Evolutionary conservation across 257 asterid genomes (phyloP), one percentile per base, ranked within the genome.

Genomic region (Gardenia jasminoides): DNA sequence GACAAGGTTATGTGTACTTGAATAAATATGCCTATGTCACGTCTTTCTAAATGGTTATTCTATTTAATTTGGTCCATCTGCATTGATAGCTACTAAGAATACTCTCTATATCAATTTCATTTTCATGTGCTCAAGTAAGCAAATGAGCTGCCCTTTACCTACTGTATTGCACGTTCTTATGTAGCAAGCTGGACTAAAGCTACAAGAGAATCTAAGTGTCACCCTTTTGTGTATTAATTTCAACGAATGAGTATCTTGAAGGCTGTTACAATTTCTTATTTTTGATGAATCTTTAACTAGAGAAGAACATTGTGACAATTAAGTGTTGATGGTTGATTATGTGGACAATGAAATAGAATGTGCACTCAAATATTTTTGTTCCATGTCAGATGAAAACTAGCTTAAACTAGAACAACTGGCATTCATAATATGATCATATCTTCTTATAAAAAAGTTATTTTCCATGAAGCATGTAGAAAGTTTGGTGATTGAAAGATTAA

Each of bases 131-230:
- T 16, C 31, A 59, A 48, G 76, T 30, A 58, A 64, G 81, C 70
- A 28, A 80, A 72, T 82, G 67, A 46, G 72, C 82, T 69, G 81
- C 79, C 67, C 54, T 67, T 78, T 65, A 31, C 56, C 24, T 46
- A 36, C 74, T 59, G 75, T 77, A 52, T 30, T 84, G 82, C 89
- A 95, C 98, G 98, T 93, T 80, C 93, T 95, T 52, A 84, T 70
- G 81, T 93, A 95, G 88, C 98, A 95, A 91, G 98, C 97, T 74
- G 97, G 98, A 80, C 94, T 92, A 80, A 90, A 90, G 93, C 94
- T 96, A 67, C 97, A 96, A 83, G 98, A 90, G 78, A 93, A 90
- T 85, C 97, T 95, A 93, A 90, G 68, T 24, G 50, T 67, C 82
- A 36, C 62, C 44, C 61, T 47, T 77, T 41, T 33, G 1, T 70